Evolutionary conservation across 257 asterid genomes (phyloP).

Genomic region (Craterostigma plantagineum): DNA sequence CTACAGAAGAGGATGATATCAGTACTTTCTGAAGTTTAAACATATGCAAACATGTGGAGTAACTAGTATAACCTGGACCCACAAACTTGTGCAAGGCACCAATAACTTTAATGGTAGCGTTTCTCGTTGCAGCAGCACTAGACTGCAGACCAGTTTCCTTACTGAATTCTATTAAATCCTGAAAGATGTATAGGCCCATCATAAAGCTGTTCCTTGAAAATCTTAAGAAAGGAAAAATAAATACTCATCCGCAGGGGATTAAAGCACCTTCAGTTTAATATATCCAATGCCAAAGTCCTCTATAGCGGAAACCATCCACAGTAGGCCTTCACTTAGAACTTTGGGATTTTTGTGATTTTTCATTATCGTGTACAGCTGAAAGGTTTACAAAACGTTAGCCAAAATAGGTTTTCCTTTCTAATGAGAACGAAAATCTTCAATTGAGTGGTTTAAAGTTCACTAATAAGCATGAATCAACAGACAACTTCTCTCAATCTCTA

Average conservation of each 20-base stretch:
- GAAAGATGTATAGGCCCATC: constrained; percentile 8
- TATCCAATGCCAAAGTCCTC: constrained; percentile 79
- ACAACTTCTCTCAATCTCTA: too few species aligned
- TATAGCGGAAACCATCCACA: constrained; percentile 89
- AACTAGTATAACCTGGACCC: constrained; percentile 72
- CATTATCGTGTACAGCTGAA: constrained; percentile 79
- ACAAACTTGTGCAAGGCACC: constrained; percentile 91
- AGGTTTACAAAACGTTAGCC: constrained; percentile 7
- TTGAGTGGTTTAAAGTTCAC: too few species aligned
- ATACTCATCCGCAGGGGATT: constrained; percentile 2
- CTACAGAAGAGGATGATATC: constrained; percentile 25
- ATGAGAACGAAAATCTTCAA: too few species aligned
- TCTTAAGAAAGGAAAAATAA: constrained; percentile 1
- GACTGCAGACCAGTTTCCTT: constrained; percentile 93
- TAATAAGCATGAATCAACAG: too few species aligned
- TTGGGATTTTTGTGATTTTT: constrained; percentile 99
- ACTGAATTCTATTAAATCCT: constrained; percentile 96
- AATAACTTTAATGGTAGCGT: constrained; percentile 75
- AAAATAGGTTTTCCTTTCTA: too few species aligned
- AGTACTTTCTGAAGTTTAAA: constrained; percentile 12
- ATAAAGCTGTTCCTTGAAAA: not conserved
- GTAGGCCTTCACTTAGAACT: constrained; percentile 90
- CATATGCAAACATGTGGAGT: constrained; percentile 9
- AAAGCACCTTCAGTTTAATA: constrained; percentile 65
- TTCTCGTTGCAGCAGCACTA: constrained; percentile 96